Conservation (phyloP, 768 basidiomycete genomes). For the Tricholoma matsutake region DNA sequence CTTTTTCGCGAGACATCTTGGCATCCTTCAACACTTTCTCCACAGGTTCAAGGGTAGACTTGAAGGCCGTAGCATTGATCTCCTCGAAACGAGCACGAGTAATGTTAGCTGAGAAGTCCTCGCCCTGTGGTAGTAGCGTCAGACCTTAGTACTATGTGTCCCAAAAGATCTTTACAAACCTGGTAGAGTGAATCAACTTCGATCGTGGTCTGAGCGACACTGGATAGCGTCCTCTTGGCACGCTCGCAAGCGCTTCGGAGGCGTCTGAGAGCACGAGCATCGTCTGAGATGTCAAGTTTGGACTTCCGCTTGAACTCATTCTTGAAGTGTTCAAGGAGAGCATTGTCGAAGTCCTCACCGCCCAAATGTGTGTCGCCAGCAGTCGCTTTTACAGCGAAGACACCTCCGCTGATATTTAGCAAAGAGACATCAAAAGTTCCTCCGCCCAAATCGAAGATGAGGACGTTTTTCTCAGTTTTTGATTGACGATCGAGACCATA, state of each 20-base stretch:
- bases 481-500: slow-evolving; percentile 97
- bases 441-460: slow-evolving; percentile 99
- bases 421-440: slow-evolving; percentile 99
- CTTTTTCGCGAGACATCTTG: slow-evolving; percentile 95
- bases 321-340: slow-evolving; percentile 98
- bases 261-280: slow-evolving; percentile 94
- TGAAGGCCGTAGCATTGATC: slow-evolving; percentile 94
- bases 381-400: slow-evolving; percentile 99
- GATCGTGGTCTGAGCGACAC: slow-evolving; percentile 97
- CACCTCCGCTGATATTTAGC: slow-evolving; percentile 95
- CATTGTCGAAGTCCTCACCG: slow-evolving; percentile 99
- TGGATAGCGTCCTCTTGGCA: slow-evolving; percentile 98
- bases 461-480: slow-evolving; percentile 94
- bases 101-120: slow-evolving; percentile 98
- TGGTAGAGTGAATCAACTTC: slow-evolving; percentile 99
- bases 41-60: slow-evolving; percentile 96
- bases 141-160: background rate
- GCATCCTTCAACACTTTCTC: slow-evolving; percentile 99
- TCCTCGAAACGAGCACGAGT: slow-evolving; percentile 99
- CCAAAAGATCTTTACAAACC: slow-evolving; percentile 40
- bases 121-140: slow-evolving; percentile 52
- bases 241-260: slow-evolving; percentile 97
- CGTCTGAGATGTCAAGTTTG: slow-evolving; percentile 95
- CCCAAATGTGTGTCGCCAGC: slow-evolving; percentile 99
- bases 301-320: slow-evolving; percentile 98